Conservation (phyloP, 306 rosid genomes). For the Rosa rugosa region DNA sequence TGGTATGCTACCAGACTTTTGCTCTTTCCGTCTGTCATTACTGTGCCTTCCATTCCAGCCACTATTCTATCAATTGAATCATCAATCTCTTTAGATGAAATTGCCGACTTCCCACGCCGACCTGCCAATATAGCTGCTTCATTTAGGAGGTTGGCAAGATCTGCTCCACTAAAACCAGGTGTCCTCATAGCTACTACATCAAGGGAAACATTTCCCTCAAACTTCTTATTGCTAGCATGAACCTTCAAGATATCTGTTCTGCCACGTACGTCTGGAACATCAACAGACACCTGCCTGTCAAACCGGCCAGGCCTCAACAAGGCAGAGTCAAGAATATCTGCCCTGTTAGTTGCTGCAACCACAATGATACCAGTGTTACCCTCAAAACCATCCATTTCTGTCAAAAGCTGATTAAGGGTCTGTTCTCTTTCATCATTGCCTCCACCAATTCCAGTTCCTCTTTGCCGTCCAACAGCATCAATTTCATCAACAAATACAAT, state of each 20-base stretch:
- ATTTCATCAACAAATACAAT: conserved; percentile 99
- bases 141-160: conserved; percentile 95
- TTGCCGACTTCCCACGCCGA: conserved; percentile 81
- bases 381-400: conserved; percentile 99
- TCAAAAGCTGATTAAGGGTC: conserved; percentile 96
- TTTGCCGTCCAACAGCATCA: conserved; percentile 95
- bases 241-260: conserved; percentile 96
- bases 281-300: conserved; percentile 95
- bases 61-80: conserved; percentile 98
- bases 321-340: conserved; percentile 96
- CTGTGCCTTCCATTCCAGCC: conserved; percentile 99
- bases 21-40: conserved; percentile 99
- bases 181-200: conserved; percentile 96
- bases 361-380: conserved; percentile 95
- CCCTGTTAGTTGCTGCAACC: conserved; percentile 98
- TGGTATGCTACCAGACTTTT: conserved; percentile 95
- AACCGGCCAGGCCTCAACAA: conserved; percentile 93
- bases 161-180: conserved; percentile 98
- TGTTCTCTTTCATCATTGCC: conserved; percentile 99
- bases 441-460: conserved; percentile 98
- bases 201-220: conserved; percentile 81
- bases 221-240: conserved; percentile 88
- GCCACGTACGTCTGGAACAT: conserved; percentile 92
- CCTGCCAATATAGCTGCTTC: conserved; percentile 99
- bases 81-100: conserved; percentile 92